Conservation (phyloP, 2,329 filamentous ascomycete genomes). For the Fusarium sp. region DNA sequence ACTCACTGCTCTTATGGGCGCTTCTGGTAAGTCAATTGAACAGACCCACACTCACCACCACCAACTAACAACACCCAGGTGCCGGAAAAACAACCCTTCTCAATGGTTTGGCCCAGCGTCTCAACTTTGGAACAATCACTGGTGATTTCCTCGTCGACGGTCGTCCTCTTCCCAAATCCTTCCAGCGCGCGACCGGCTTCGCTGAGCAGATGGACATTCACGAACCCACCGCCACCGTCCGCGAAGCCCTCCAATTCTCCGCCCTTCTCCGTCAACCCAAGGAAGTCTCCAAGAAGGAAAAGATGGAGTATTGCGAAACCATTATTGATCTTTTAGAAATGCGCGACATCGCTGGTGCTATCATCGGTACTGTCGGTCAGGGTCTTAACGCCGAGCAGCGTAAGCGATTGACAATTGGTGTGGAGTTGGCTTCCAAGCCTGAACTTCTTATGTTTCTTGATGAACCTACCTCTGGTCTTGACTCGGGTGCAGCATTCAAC, state of each 20-base stretch:
- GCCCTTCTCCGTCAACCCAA: slow-evolving; percentile 74
- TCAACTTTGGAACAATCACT: slow-evolving; percentile 81
- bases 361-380: slow-evolving; percentile 71
- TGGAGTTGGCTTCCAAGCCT: slow-evolving; percentile 70
- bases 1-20: slow-evolving; percentile 83
- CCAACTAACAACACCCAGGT: slow-evolving; percentile 37
- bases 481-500: slow-evolving; percentile 72
- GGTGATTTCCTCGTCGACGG: slow-evolving; percentile 88
- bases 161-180: slow-evolving; percentile 78
- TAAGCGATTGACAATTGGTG: slow-evolving; percentile 70
- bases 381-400: slow-evolving; percentile 74
- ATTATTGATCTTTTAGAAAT: slow-evolving; percentile 80
- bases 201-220: slow-evolving; percentile 77
- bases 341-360: slow-evolving; percentile 75
- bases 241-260: slow-evolving; percentile 77
- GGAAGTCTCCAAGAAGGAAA: slow-evolving; percentile 71
- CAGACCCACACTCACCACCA: neutral
- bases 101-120: slow-evolving; percentile 81
- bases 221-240: slow-evolving; percentile 75
- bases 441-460: slow-evolving; percentile 76
- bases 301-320: slow-evolving; percentile 77
- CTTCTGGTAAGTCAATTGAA: slow-evolving; percentile 56
- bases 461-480: slow-evolving; percentile 72
- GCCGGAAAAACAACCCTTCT: slow-evolving; percentile 82
- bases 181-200: slow-evolving; percentile 85